Evolutionary conservation across 108 stramenopile species (phyloP).

Genomic region (Pinguiococcus pyrenoidosus): DNA sequence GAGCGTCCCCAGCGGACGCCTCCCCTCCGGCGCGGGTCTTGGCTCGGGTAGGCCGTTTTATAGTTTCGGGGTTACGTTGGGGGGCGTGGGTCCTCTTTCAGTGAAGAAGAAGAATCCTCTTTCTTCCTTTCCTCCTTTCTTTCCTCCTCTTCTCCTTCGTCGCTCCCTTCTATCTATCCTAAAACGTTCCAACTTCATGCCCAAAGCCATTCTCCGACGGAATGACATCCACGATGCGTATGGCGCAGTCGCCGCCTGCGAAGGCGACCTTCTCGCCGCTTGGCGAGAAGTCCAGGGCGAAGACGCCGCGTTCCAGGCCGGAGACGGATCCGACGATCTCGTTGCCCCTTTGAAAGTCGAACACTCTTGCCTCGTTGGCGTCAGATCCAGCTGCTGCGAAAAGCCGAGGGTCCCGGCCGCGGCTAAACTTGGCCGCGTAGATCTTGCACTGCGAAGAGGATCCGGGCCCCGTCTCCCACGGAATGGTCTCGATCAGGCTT

Average conservation of each 20-base stretch:
- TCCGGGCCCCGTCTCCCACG: constrained; percentile 19
- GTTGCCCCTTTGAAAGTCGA: constrained; percentile 31
- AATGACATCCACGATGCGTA: constrained; percentile 34
- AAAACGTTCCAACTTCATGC: too few species aligned
- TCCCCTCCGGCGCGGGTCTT: too few species aligned
- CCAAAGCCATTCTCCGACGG: too few species aligned
- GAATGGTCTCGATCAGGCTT: constrained; percentile 18
- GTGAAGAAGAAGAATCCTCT: too few species aligned
- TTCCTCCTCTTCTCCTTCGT: too few species aligned
- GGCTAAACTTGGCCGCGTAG: constrained; percentile 46
- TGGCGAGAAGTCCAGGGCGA: constrained; percentile 41
- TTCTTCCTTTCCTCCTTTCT: too few species aligned
- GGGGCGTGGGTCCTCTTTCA: too few species aligned
- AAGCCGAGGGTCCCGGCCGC: constrained; percentile 15
- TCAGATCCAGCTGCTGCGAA: constrained; percentile 45
- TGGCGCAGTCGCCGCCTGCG: constrained; percentile 32
- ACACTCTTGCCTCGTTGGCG: constrained; percentile 49
- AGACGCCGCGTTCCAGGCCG: constrained; percentile 42
- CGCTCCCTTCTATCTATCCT: too few species aligned
- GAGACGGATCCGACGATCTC: constrained; percentile 39
- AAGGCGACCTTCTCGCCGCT: constrained; percentile 27
- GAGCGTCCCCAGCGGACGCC: too few species aligned
- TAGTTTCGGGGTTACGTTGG: too few species aligned
- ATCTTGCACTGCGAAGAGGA: constrained; percentile 31
- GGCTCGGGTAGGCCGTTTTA: too few species aligned